phyloP scores from a whole-genome alignment of 2,329 filamentous ascomycete species.

The Stagonosporopsis vannaccii region DNA sequence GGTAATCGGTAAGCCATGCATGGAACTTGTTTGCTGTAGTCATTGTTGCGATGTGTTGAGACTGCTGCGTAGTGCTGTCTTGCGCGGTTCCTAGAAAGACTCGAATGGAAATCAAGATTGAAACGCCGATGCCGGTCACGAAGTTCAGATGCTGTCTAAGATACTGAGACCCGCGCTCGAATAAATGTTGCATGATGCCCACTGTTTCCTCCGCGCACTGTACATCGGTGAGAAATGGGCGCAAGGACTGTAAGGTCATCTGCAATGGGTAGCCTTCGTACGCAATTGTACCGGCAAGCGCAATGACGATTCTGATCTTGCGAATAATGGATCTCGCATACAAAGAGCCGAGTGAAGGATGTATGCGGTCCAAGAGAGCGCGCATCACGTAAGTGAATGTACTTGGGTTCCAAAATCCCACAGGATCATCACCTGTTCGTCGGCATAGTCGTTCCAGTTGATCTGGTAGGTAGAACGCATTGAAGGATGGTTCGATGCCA shows the following conservation, averaged over 20 bases:
- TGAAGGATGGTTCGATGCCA: conserved; percentile 88
- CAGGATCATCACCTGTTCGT: conserved; percentile 67
- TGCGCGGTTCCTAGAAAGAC: conserved; percentile 77
- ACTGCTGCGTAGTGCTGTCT: conserved; percentile 83
- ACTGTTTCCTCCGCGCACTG: conserved; percentile 92
- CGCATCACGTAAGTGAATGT: conserved; percentile 78
- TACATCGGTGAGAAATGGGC: conserved; percentile 78
- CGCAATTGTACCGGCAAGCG: conserved; percentile 76
- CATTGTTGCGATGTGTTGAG: conserved; percentile 79
- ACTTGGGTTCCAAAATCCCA: conserved; percentile 76
- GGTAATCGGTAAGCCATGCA: conserved; percentile 75
- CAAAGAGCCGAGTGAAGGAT: conserved; percentile 82
- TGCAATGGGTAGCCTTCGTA: conserved; percentile 83
- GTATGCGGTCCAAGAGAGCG: conserved; percentile 79
- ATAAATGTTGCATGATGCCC: conserved; percentile 84
- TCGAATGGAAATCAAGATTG: conserved; percentile 78
- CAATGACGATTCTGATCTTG: conserved; percentile 82
- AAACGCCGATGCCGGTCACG: conserved; percentile 79
- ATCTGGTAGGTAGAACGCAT: conserved; percentile 75
- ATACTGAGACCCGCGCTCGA: conserved; percentile 71
- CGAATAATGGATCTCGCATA: conserved; percentile 87
- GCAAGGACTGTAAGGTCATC: conserved; percentile 83
- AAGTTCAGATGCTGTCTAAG: conserved; percentile 75
- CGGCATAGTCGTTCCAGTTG: conserved; percentile 81
- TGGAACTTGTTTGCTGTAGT: conserved; percentile 79